Conservation (phyloP, 2,329 filamentous ascomycete genomes). For the Clonostachys rhizophaga region DNA sequence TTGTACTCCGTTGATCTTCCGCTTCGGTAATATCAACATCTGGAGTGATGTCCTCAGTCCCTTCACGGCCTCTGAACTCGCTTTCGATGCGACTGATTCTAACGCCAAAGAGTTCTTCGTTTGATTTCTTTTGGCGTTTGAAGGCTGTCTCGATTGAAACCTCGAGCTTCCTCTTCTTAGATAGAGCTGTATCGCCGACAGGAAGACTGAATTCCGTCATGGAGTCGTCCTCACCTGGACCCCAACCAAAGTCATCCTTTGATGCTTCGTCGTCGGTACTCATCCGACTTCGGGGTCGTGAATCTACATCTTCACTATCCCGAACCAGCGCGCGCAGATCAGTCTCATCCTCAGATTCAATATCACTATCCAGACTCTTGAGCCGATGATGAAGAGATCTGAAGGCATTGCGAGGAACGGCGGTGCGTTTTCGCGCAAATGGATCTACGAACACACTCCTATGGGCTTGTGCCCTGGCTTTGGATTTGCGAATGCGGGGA, state of each 20-base stretch:
- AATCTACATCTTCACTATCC: conserved; percentile 84
- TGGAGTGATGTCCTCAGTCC: conserved; percentile 44
- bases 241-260: conserved; percentile 44
- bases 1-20: conserved; percentile 32
- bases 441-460: conserved; percentile 64
- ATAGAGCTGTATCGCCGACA: conserved; percentile 16
- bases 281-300: conserved; percentile 72
- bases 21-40: conserved; percentile 42
- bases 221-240: conserved; percentile 54
- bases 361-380: conserved; percentile 58
- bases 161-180: conserved; percentile 71
- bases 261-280: conserved; percentile 53
- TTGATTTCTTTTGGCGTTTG: conserved; percentile 76
- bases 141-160: conserved; percentile 61
- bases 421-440: conserved; percentile 46
- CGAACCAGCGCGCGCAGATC: conserved; percentile 51
- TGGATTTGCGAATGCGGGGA: conserved; percentile 70
- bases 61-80: conserved; percentile 38
- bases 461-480: conserved; percentile 46
- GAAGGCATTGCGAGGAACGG: conserved; percentile 52
- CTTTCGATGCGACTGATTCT: conserved; percentile 48
- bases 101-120: conserved; percentile 73
- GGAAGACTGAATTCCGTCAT: conserved; percentile 71
- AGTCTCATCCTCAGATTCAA: conserved; percentile 84
- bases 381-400: conserved; percentile 76